Base-by-base conservation (phyloP, 305 asterid genomes). In the Coffea humblotiana region DNA sequence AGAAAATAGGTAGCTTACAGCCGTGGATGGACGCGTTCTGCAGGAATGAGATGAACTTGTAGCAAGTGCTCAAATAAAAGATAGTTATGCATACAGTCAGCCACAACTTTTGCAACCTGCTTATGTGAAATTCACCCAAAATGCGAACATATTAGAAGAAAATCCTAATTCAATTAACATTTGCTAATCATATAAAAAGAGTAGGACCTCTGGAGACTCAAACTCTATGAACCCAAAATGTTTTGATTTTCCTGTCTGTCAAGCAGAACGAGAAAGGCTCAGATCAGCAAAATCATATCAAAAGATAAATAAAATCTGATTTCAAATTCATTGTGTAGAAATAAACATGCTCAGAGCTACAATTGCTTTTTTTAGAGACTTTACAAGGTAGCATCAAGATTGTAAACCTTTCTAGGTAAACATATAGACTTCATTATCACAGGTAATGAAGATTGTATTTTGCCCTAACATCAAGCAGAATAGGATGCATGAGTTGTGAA, bases 211-310 rank as follows among this genome's bases (percentile, higher is more conserved):
- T 5, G 96, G 94, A 65, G 97, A 92, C 82, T 90, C 92, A 60
- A 93, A 95, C 79, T 95, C 96, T 49, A 93, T 92, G 90, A 93
- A 93, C 79, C 98, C 98, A 84, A 88, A 95, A 86, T 95, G 98
- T 92, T 88, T 92, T 40, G 96, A 91, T 86, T 93, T 93, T 78
- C 97, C 97, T 0, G 97, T 95, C 98, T 95, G 94, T 83, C 64
- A 77, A 81, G 47, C 75, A 73, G 40, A 83, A 43, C 75, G 63
- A 74, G 32, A 78, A 15, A 61, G n/a, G 71, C 52, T 61, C 27
- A 29, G 69, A 72, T 81, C 10, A 88, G 79, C 76, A 56, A 77
- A 73, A 74, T 54, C 13, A 37, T 13, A 74, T 19, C 8, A 79
- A 82, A 35, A 49, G 35, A 82, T 52, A 1, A 23, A 2, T 0